phyloP scores from a whole-genome alignment of 345 rosid genomes.

The Lumnitzera littorea region DNA sequence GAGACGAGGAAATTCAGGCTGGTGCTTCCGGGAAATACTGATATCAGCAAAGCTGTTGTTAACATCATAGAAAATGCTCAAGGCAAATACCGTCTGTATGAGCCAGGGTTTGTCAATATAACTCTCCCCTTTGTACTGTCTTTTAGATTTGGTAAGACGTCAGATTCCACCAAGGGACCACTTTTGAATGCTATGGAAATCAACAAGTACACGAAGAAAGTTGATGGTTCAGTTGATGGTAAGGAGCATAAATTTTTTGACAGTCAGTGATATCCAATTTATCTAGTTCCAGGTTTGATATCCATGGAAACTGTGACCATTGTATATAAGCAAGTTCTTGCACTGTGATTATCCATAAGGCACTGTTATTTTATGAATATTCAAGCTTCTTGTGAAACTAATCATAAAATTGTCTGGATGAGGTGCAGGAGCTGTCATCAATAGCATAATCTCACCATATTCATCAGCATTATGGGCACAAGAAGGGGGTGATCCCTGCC shows the following conservation, averaged over 20 bases:
- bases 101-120: slow-evolving; percentile 76
- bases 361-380: too few species aligned
- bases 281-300: slow-evolving; percentile 4
- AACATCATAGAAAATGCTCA: slow-evolving; percentile 89
- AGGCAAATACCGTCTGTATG: slow-evolving; percentile 64
- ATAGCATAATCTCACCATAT: slow-evolving; percentile 39
- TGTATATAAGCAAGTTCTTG: too few species aligned
- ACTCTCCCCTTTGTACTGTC: slow-evolving; percentile 79
- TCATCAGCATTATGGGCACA: slow-evolving; percentile 69
- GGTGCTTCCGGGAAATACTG: slow-evolving; percentile 63
- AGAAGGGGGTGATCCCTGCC: slow-evolving; percentile 97
- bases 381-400: not conserved
- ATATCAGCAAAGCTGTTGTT: slow-evolving; percentile 65
- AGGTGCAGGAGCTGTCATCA: slow-evolving; percentile 54
- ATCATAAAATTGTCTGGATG: slow-evolving; percentile 13
- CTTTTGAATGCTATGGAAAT: slow-evolving; percentile 97
- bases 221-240: slow-evolving; percentile 80
- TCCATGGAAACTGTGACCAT: not conserved
- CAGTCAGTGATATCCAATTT: not conserved
- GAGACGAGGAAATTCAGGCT: slow-evolving; percentile 91
- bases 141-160: slow-evolving; percentile 66
- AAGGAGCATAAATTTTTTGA: slow-evolving; percentile 17
- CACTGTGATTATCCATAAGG: too few species aligned
- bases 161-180: slow-evolving; percentile 87
- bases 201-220: slow-evolving; percentile 56